These are phyloP conservation scores for Pichia phayaonensis DNA, from an alignment of 805 yeast genomes.

Conservation along the genomic window DNA sequence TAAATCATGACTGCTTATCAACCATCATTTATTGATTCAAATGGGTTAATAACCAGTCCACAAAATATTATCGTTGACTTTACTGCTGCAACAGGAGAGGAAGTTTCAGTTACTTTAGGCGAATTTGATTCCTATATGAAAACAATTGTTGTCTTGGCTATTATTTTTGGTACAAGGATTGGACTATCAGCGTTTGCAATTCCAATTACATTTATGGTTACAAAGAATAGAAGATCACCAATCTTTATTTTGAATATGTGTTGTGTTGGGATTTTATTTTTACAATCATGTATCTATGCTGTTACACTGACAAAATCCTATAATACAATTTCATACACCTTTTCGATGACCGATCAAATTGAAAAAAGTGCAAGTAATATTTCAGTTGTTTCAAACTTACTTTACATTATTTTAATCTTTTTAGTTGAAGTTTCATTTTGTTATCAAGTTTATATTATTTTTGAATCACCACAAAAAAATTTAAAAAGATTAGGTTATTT, in stretches of 20 bases:
- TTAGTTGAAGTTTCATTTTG: conserved; percentile 59
- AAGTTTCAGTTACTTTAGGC: conserved; percentile 29
- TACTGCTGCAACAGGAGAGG: conserved; percentile 38
- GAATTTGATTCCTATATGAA: conserved; percentile 35
- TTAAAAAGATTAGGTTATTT: conserved; percentile 34
- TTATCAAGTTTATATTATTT: conserved; percentile 66
- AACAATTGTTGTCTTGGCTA: conserved; percentile 30
- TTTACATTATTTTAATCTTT: conserved; percentile 52
- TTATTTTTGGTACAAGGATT: conserved; percentile 49
- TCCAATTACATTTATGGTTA: conserved; percentile 38
- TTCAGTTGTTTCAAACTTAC: conserved; percentile 54
- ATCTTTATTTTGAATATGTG: conserved; percentile 66
- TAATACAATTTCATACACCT: conserved; percentile 37
- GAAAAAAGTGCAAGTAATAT: conserved; percentile 34
- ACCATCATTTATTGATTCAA: background rate
- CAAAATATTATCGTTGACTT: conserved; percentile 28
- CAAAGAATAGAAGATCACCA: conserved; percentile 52
- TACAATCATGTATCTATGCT: conserved; percentile 57
- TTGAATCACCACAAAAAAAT: conserved; percentile 42
- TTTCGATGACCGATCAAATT: conserved; percentile 40
- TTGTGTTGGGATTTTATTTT: conserved; percentile 45
- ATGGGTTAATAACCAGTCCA: conserved; percentile 10
- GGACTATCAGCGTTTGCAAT: conserved; percentile 48
- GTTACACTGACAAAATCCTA: conserved; percentile 47
- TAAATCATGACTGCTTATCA: background rate